phyloP scores from a whole-genome alignment of 176 grass and related monocot genomes.

The Zoysia pacifica region DNA sequence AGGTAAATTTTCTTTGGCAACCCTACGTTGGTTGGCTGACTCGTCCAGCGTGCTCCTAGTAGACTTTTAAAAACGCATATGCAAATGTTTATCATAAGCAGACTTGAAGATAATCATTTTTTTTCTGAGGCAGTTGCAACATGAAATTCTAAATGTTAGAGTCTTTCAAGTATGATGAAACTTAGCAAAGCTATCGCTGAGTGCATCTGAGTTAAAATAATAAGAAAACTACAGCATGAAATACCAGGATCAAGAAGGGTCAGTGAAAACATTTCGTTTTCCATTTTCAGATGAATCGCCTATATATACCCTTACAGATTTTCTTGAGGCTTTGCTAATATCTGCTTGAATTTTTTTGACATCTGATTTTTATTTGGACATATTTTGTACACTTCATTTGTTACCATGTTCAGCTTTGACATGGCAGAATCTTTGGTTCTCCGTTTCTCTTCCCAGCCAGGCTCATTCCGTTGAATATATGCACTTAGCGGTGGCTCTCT shows the following conservation, averaged over 20 bases:
- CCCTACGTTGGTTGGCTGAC: neutral
- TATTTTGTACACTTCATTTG: slow-evolving; percentile 47
- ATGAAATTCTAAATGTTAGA: neutral
- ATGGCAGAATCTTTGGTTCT: slow-evolving; percentile 35
- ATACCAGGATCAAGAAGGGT: slow-evolving; percentile 15
- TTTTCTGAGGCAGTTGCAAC: neutral
- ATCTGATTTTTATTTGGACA: slow-evolving; percentile 1
- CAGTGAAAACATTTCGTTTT: slow-evolving; percentile 24
- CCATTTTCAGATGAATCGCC: slow-evolving; percentile 44
- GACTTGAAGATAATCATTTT: neutral
- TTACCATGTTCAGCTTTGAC: slow-evolving; percentile 20
- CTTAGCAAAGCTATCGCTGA: neutral
- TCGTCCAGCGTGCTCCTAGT: slow-evolving; percentile 3
- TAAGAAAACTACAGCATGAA: slow-evolving; percentile 1
- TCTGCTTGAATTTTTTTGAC: slow-evolving; percentile 31
- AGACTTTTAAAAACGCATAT: slow-evolving; percentile 14
- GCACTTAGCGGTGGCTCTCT: slow-evolving; percentile 16
- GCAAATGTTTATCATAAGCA: slow-evolving; percentile 23
- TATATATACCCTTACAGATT: slow-evolving; percentile 51
- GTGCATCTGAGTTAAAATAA: neutral
- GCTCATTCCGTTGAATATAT: slow-evolving; percentile 20
- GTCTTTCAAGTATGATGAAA: neutral
- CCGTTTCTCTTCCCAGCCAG: slow-evolving; percentile 10
- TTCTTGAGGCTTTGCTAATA: slow-evolving; percentile 42
- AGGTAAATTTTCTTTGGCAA: neutral